Conservation (phyloP, 2,329 filamentous ascomycete genomes). For the Pestalotiopsis sp. region DNA sequence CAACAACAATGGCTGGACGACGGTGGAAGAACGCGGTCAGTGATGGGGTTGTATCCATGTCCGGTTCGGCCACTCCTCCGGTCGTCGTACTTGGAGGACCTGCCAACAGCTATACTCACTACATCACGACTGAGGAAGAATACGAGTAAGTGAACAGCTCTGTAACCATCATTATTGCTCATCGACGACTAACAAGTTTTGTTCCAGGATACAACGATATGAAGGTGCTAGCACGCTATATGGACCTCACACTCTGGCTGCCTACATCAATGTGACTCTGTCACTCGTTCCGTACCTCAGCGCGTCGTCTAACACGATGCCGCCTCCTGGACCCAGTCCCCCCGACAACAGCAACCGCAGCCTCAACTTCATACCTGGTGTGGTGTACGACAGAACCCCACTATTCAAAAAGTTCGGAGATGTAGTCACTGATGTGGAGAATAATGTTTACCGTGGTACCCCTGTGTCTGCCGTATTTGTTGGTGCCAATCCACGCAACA, state of each 20-base stretch:
- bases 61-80: constrained; percentile 49
- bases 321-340: constrained; percentile 59
- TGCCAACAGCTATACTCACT: constrained; percentile 88
- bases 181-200: neutral
- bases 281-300: constrained; percentile 70
- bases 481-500: constrained; percentile 87
- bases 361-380: constrained; percentile 77
- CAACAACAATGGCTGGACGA: constrained; percentile 88
- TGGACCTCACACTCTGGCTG: constrained; percentile 81
- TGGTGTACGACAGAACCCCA: constrained; percentile 71
- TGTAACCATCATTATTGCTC: neutral
- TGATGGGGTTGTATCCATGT: constrained; percentile 48
- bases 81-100: constrained; percentile 86
- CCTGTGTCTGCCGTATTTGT: constrained; percentile 71
- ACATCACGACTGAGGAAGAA: constrained; percentile 79
- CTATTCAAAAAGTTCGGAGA: constrained; percentile 72
- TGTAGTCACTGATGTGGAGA: constrained; percentile 55
- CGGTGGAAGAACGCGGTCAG: constrained; percentile 78
- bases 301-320: constrained; percentile 40
- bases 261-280: constrained; percentile 81
- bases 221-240: constrained; percentile 90
- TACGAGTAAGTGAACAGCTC: constrained; percentile 49
- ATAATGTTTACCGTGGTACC: constrained; percentile 59
- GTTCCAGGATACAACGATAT: constrained; percentile 73
- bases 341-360: constrained; percentile 78